Evolutionary conservation across 805 yeast genomes (phyloP).

Genomic region (Candida glaebosa): DNA sequence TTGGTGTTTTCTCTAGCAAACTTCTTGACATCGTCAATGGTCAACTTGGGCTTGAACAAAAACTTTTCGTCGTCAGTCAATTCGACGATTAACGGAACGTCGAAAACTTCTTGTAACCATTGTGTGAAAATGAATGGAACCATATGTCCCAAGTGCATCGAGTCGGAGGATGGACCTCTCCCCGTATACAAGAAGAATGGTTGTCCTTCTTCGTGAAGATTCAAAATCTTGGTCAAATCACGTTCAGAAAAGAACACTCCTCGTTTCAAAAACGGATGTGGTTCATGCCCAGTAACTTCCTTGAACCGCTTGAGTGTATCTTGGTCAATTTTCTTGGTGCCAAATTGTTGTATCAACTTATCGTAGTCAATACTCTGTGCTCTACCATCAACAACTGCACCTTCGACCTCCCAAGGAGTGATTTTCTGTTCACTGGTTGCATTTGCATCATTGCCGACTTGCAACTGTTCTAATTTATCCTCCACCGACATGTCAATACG

Average conservation of each 20-base stretch:
- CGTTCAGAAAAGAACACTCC: constrained; percentile 93
- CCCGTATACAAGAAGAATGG: constrained; percentile 96
- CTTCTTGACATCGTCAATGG: constrained; percentile 80
- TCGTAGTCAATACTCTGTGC: constrained; percentile 91
- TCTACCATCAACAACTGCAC: constrained; percentile 93
- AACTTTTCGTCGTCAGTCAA: constrained; percentile 97
- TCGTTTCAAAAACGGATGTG: constrained; percentile 85
- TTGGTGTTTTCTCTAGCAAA: constrained; percentile 82
- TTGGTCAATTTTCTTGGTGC: constrained; percentile 67
- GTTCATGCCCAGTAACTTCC: constrained; percentile 80
- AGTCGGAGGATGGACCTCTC: constrained; percentile 92
- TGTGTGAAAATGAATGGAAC: constrained; percentile 92
- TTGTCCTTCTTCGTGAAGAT: constrained; percentile 89
- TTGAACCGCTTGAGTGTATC: constrained; percentile 77
- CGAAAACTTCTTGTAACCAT: constrained; percentile 98
- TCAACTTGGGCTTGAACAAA: constrained; percentile 84
- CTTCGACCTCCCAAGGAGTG: constrained; percentile 99
- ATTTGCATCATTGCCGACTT: constrained; percentile 5
- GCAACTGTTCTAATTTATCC: constrained; percentile 13
- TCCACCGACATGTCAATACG: constrained; percentile 13
- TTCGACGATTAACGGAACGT: constrained; percentile 91
- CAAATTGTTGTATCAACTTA: constrained; percentile 80
- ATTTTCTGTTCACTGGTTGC: constrained; percentile 32
- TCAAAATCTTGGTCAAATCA: constrained; percentile 74
- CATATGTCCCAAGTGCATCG: constrained; percentile 97